Evolutionary conservation across 2,329 filamentous ascomycete species (phyloP).

Genomic region (Shiraia bambusicola): DNA sequence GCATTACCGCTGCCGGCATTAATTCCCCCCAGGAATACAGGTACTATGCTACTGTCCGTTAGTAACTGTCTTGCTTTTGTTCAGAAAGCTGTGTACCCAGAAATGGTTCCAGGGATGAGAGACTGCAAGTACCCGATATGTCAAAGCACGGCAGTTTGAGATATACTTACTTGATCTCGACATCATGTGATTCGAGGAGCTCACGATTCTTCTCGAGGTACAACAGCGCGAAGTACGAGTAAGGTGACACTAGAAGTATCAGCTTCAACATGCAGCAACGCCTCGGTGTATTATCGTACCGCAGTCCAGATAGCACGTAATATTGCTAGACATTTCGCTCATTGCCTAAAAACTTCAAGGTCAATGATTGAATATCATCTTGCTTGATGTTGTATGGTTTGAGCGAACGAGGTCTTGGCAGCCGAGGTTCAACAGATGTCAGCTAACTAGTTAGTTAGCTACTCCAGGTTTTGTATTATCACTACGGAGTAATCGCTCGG

Average conservation of each 20-base stretch:
- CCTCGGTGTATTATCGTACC: constrained; percentile 47
- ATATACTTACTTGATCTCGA: constrained; percentile 64
- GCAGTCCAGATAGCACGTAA: constrained; percentile 68
- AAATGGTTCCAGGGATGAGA: not conserved
- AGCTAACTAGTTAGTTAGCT: too few relatives aligned
- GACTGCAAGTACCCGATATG: not conserved
- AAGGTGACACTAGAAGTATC: constrained; percentile 60
- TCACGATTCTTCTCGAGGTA: constrained; percentile 60
- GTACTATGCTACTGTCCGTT: constrained; percentile 59
- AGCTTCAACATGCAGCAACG: constrained; percentile 4
- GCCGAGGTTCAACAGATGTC: constrained; percentile 30
- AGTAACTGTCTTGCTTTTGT: constrained; percentile 7
- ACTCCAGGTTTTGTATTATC: constrained; percentile 8
- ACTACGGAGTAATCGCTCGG: constrained; percentile 26
- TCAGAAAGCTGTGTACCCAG: not conserved
- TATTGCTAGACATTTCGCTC: constrained; percentile 58
- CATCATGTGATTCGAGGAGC: constrained; percentile 57
- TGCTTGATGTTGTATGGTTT: constrained; percentile 4
- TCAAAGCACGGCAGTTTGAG: not conserved
- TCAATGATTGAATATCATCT: constrained; percentile 6
- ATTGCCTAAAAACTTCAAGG: not conserved
- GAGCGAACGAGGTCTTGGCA: constrained; percentile 19
- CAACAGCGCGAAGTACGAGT: constrained; percentile 55
- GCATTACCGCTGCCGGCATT: constrained; percentile 45
- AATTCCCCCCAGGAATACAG: constrained; percentile 63